Conservation (phyloP, 139 green algal genomes). For the Chlorella sp. region DNA sequence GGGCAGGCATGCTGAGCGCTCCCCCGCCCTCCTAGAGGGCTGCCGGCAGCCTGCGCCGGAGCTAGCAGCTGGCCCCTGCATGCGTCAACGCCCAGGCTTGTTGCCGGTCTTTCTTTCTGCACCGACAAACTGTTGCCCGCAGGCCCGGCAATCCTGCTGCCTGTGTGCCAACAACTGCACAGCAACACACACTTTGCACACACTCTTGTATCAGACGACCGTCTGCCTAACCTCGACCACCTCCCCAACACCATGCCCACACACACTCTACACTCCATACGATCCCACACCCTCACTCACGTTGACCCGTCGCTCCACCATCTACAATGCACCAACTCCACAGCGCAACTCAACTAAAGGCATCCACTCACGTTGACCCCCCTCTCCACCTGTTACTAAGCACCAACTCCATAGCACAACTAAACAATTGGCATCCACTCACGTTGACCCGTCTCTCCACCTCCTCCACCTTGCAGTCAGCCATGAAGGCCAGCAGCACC, state of each 20-base stretch:
- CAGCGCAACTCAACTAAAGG: too few species aligned
- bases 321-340: neutral
- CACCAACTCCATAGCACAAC: neutral
- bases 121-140: too few species aligned
- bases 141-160: too few species aligned
- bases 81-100: too few species aligned
- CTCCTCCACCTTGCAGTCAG: conserved; percentile 4
- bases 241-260: neutral
- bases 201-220: too few species aligned
- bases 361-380: conserved; percentile 18
- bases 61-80: too few species aligned
- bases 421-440: neutral
- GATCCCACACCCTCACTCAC: too few species aligned
- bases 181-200: too few species aligned
- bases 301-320: neutral
- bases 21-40: neutral
- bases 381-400: neutral
- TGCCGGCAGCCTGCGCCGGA: neutral
- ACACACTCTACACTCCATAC: too few species aligned
- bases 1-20: neutral
- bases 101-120: too few species aligned
- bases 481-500: conserved; percentile 66
- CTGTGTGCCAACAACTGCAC: too few species aligned
- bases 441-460: conserved; percentile 33
- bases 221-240: neutral